Evolutionary conservation across 495 filamentous ascomycete genomes (phyloP), one percentile per base, ranked within the genome.

Genomic region (Daldinia bambusicola): DNA sequence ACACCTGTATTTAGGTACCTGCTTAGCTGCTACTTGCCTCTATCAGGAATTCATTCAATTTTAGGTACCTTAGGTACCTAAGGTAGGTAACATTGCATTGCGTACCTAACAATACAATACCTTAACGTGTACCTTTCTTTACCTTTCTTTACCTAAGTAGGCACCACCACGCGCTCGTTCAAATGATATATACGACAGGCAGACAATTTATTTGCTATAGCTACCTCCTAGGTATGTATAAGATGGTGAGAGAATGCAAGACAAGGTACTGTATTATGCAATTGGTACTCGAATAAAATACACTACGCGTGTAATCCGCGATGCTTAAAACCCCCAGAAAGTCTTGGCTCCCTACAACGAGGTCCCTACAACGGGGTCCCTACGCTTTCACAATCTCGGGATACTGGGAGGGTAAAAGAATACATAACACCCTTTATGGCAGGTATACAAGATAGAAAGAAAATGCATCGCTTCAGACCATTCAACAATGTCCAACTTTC

Each of bases 381-480:
- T n/a, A n/a, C n/a, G n/a, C n/a, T n/a, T n/a, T n/a, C n/a, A n/a
- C n/a, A n/a, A n/a, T n/a, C n/a, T n/a, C n/a, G n/a, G n/a, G n/a
- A n/a, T n/a, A n/a, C n/a, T n/a, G n/a, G n/a, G n/a, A n/a, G n/a
- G n/a, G n/a, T n/a, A n/a, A 26, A 26, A 26, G 3, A 26, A 26
- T 26, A 26, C 26, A 26, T 26, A 26, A 26, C 26, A 26, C 26
- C 26, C 26, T 26, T 26, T 26, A 26, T 26, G 26, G 26, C 3
- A 26, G 26, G 26, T 26, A 26, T 26, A 26, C 26, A 1, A 26
- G 26, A 3, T 26, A 26, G 26, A 26, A 26, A 26, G 26, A 26
- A 3, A 26, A 26, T n/a, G n/a, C n/a, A n/a, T n/a, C n/a, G n/a
- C 70, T 9, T 45, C 7, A 20, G 26, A 16, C 63, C 69, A 71